Evolutionary conservation across 352 stramenopile genomes (phyloP).

Genomic region (Globisporangium orthogonon): DNA sequence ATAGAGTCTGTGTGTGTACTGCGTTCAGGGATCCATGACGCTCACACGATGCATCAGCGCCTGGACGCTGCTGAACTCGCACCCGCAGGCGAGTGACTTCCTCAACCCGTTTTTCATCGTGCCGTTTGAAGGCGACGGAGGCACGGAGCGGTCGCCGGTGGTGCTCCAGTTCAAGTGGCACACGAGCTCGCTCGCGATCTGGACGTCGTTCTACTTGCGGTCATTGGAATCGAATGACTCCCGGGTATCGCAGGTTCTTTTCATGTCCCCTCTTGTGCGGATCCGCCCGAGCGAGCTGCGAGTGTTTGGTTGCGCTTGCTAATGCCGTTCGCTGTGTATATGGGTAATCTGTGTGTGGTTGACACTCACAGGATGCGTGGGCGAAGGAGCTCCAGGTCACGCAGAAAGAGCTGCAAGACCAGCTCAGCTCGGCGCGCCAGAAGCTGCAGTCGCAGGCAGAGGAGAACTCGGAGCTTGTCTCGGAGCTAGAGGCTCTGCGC

Average conservation of each 20-base stretch:
- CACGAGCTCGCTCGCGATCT: slow-evolving; percentile 74
- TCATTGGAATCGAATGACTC: slow-evolving; percentile 79
- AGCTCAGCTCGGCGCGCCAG: slow-evolving; percentile 58
- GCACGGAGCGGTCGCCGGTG: slow-evolving; percentile 46
- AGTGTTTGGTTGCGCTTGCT: neutral
- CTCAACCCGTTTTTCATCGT: slow-evolving; percentile 77
- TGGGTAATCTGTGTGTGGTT: slow-evolving; percentile 1
- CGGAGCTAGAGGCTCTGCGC: slow-evolving; percentile 59
- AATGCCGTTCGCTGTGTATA: neutral
- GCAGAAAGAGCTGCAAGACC: slow-evolving; percentile 65
- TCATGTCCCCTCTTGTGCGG: slow-evolving; percentile 9
- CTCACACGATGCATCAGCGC: slow-evolving; percentile 51
- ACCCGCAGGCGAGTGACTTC: slow-evolving; percentile 43
- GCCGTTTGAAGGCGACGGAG: slow-evolving; percentile 26
- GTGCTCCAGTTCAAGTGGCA: slow-evolving; percentile 88
- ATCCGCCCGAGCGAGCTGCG: neutral
- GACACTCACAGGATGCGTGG: slow-evolving; percentile 56
- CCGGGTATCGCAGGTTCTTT: slow-evolving; percentile 63
- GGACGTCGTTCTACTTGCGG: slow-evolving; percentile 79
- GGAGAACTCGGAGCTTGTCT: slow-evolving; percentile 68
- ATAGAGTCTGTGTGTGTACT: neutral
- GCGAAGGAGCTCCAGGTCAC: slow-evolving; percentile 76
- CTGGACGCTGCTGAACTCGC: slow-evolving; percentile 50
- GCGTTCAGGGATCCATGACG: slow-evolving; percentile 47
- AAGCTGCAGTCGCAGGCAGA: slow-evolving; percentile 64